A percentile compares a stretch with the other conserved stretches of the same genome.
phyloP scores from a whole-genome alignment of 257 asterid genomes.

The Solanum sparsipilum region DNA sequence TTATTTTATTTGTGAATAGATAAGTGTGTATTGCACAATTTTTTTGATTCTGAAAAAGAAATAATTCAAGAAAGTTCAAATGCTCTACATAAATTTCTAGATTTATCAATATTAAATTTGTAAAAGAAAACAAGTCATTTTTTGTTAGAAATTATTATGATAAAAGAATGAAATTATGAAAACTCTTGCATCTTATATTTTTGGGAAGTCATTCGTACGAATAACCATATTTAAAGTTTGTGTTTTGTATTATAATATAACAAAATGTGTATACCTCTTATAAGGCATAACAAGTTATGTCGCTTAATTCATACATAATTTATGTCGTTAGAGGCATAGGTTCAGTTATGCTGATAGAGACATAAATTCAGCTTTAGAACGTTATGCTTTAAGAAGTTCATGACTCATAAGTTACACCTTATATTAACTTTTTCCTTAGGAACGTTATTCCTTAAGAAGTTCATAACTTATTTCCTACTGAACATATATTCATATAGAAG shows the following conservation, averaged over 20 bases:
- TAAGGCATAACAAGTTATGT: background rate
- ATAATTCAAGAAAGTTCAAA: background rate
- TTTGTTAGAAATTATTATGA: background rate
- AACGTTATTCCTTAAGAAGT: background rate
- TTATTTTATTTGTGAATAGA: background rate
- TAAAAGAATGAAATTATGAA: background rate
- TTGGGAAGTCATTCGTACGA: background rate
- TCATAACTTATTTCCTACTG: background rate
- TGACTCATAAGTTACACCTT: too few relatives aligned
- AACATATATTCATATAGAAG: too few relatives aligned
- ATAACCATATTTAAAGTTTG: background rate
- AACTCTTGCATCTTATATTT: background rate
- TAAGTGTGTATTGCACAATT: background rate
- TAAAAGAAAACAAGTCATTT: background rate
- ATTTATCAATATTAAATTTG: background rate
- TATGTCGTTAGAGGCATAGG: background rate
- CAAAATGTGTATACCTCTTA: background rate
- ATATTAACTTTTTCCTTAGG: background rate
- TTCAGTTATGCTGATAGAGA: background rate
- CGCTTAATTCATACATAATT: background rate
- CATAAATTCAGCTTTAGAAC: rapidly evolving
- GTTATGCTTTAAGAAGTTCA: too few relatives aligned
- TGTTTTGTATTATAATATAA: background rate
- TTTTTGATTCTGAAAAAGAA: background rate
- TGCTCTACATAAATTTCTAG: background rate